A percentile compares a stretch with the other conserved stretches of the same genome.
phyloP scores from a whole-genome alignment of 352 stramenopile species.

The Phytophthora podocarpi region DNA sequence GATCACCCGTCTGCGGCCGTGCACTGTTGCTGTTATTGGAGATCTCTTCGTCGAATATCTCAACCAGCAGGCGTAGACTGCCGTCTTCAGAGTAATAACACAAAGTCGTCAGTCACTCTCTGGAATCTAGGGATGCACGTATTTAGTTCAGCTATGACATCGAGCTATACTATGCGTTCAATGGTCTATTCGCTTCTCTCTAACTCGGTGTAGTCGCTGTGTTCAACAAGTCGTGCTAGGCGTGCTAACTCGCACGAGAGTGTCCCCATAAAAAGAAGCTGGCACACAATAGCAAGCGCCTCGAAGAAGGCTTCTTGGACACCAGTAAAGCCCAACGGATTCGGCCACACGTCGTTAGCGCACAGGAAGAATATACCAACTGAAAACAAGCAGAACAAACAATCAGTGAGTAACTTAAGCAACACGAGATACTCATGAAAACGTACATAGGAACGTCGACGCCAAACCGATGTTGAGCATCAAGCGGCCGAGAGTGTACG shows the following conservation, averaged over 20 bases:
- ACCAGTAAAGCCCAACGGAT: slow-evolving; percentile 80
- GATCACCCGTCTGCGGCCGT: slow-evolving; percentile 71
- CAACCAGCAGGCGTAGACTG: slow-evolving; percentile 64
- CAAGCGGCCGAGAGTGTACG: slow-evolving; percentile 55
- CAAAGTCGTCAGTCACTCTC: too few species aligned
- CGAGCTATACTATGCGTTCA: too few species aligned
- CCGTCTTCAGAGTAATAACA: too few species aligned
- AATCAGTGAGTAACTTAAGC: not conserved
- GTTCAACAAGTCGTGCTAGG: slow-evolving; percentile 64
- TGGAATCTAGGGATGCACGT: too few species aligned
- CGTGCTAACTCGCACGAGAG: slow-evolving; percentile 72
- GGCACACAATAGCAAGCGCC: slow-evolving; percentile 82
- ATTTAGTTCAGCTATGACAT: slow-evolving; percentile 4
- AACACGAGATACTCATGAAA: not conserved
- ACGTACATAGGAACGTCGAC: slow-evolving; percentile 74
- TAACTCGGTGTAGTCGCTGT: slow-evolving; percentile 64
- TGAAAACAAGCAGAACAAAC: slow-evolving; percentile 24
- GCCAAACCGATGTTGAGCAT: slow-evolving; percentile 55
- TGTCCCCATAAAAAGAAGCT: slow-evolving; percentile 90
- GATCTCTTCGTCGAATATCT: slow-evolving; percentile 80
- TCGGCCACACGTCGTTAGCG: slow-evolving; percentile 81
- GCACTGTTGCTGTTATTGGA: slow-evolving; percentile 52
- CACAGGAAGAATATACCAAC: slow-evolving; percentile 80
- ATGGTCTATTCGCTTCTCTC: slow-evolving; percentile 66
- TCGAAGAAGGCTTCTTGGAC: slow-evolving; percentile 86